Conservation (phyloP, 768 basidiomycete genomes). For the Polyporus arcularius region DNA sequence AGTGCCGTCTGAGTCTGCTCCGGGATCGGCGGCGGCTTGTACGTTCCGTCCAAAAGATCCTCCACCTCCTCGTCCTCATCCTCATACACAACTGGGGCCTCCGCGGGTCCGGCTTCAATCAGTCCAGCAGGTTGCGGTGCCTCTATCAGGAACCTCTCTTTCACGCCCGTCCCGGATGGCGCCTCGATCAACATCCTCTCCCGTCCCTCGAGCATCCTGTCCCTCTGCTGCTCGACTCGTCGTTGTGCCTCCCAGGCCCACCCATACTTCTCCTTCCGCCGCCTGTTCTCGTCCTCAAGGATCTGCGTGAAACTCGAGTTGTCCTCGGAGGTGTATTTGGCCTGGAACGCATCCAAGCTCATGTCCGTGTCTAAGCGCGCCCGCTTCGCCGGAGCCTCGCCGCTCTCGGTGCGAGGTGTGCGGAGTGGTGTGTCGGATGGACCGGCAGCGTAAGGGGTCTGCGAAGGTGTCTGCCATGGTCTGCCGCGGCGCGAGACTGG, state of each 20-base stretch:
- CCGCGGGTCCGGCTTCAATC: constrained; percentile 41
- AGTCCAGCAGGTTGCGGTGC: constrained; percentile 55
- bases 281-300: constrained; percentile 84
- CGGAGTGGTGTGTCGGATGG: constrained; percentile 69
- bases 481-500: constrained; percentile 41
- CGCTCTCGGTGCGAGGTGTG: constrained; percentile 31
- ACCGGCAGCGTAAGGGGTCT: constrained; percentile 63
- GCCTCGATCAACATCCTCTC: constrained; percentile 75
- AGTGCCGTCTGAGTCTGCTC: constrained; percentile 12
- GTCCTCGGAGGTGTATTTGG: constrained; percentile 93
- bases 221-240: constrained; percentile 68
- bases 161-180: constrained; percentile 59
- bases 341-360: constrained; percentile 85
- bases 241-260: constrained; percentile 97
- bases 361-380: constrained; percentile 59
- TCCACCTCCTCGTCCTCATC: constrained; percentile 33
- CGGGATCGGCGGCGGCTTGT: neutral
- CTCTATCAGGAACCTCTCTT: constrained; percentile 68
- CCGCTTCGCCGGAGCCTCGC: constrained; percentile 54
- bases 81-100: constrained; percentile 30
- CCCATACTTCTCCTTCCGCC: constrained; percentile 74
- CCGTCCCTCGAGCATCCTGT: constrained; percentile 65
- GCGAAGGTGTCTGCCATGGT: constrained; percentile 49
- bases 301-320: constrained; percentile 96
- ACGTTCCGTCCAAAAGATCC: constrained; percentile 11